Evolutionary conservation across 2,329 filamentous ascomycete genomes (phyloP).

Genomic region (Fusarium illudens): DNA sequence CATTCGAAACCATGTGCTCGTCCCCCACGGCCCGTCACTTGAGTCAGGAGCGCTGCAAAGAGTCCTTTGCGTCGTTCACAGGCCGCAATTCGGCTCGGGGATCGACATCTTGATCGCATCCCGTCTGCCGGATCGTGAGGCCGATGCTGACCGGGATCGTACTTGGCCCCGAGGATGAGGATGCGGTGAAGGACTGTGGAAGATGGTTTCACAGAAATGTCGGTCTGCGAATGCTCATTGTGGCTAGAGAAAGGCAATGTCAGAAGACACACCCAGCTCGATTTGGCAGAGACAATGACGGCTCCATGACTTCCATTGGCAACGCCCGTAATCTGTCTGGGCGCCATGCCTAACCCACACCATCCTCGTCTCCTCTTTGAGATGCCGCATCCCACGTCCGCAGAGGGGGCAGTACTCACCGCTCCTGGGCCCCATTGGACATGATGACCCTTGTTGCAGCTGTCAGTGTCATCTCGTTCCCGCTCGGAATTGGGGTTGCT

Average conservation of each 20-base stretch:
- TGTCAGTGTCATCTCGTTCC: constrained; percentile 27
- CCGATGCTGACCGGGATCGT: neutral
- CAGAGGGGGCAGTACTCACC: constrained; percentile 15
- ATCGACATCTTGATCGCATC: constrained; percentile 1
- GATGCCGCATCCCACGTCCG: constrained; percentile 13
- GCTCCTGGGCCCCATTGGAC: constrained; percentile 18
- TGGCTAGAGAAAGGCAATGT: neutral
- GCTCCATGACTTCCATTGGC: constrained; percentile 4
- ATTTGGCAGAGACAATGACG: constrained; percentile 2
- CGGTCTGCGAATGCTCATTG: constrained; percentile 1
- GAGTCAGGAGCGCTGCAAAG: constrained; percentile 8
- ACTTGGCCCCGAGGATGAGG: neutral
- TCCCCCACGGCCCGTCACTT: neutral
- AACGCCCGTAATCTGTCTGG: neutral
- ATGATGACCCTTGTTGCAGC: constrained; percentile 26
- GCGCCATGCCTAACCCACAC: constrained; percentile 14
- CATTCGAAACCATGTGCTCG: neutral
- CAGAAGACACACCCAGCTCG: neutral
- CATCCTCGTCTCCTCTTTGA: constrained; percentile 9
- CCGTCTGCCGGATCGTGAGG: neutral
- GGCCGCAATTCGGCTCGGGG: constrained; percentile 1
- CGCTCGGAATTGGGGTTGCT: constrained; percentile 13
- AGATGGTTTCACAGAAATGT: constrained; percentile 2
- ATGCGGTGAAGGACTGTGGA: constrained; percentile 1
- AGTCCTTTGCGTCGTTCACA: neutral